Conservation (phyloP, 2,329 filamentous ascomycete genomes). For the Colletotrichum tofieldiae region DNA sequence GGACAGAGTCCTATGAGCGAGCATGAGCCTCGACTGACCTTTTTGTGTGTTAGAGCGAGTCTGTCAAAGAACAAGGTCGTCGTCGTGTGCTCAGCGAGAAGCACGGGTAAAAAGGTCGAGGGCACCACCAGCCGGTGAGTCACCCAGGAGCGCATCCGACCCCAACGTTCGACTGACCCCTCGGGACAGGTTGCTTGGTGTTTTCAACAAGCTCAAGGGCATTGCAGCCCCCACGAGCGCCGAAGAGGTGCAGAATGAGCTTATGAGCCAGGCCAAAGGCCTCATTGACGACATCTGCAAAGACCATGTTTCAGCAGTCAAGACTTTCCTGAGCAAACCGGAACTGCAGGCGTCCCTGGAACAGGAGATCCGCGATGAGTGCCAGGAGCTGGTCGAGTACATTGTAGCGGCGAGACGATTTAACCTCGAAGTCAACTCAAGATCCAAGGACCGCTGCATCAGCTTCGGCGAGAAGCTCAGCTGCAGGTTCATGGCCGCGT, state of each 20-base stretch:
- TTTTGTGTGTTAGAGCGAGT: constrained; percentile 62
- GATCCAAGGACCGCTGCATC: constrained; percentile 89
- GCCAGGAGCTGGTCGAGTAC: constrained; percentile 84
- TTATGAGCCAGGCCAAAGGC: constrained; percentile 76
- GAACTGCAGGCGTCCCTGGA: constrained; percentile 73
- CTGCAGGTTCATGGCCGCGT: constrained; percentile 89
- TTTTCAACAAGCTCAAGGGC: constrained; percentile 71
- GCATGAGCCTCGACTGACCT: constrained; percentile 41
- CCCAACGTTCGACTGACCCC: constrained; percentile 12
- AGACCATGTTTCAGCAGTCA: constrained; percentile 84
- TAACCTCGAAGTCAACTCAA: constrained; percentile 82
- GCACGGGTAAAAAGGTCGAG: constrained; percentile 92
- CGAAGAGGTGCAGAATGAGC: constrained; percentile 66
- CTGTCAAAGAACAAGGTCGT: constrained; percentile 82
- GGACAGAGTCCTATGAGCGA: constrained; percentile 16
- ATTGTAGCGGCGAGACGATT: constrained; percentile 75
- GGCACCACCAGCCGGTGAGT: constrained; percentile 95
- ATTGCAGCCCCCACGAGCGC: constrained; percentile 68
- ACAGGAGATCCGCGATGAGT: constrained; percentile 82
- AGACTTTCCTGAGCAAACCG: constrained; percentile 72
- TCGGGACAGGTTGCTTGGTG: constrained; percentile 67
- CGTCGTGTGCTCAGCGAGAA: constrained; percentile 95
- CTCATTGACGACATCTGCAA: constrained; percentile 86
- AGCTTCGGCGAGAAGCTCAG: constrained; percentile 97
- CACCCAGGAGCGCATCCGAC: constrained; percentile 44